Base-by-base conservation (phyloP, 345 rosid genomes). In the Limnanthes douglasii region DNA sequence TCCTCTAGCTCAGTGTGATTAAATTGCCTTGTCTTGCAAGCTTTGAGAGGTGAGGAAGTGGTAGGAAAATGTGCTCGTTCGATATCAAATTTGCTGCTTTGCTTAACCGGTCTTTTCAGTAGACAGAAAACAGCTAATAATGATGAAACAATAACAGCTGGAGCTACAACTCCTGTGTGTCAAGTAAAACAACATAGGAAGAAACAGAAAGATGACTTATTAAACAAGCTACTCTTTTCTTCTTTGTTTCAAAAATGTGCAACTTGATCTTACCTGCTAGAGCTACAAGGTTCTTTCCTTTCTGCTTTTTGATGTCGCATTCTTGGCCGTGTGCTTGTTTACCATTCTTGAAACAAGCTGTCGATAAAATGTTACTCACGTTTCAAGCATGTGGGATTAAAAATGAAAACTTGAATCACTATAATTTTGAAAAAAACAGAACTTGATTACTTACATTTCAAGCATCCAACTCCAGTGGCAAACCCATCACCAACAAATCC, bases 401-500 rank as follows among this genome's bases (percentile, higher is more conserved):
- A 24, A 14, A 12, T 14, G 22, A 38, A 31, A n/a, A n/a, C n/a
- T n/a, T n/a, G n/a, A n/a, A n/a, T n/a, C n/a, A n/a, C n/a, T n/a
- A n/a, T n/a, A n/a, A n/a, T n/a, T n/a, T n/a, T n/a, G n/a, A n/a
- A n/a, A n/a, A n/a, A 45, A 14, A 11, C 6, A 16, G 15, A 18
- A 25, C 27, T 12, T 4, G 19, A 22, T 4, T n/a, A 58, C 81
- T 62, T 37, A 85, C 93, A 65, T 53, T 61, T 69, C 21, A 67
- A 37, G 65, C 96, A 85, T 48, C 90, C 83, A 4, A 26, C 46
- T 28, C 96, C 96, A 34, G 41, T 39, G 8, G 66, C 56, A 30
- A 60, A 79, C 5, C 93, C 96, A 41, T 80, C 90, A 0, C 96
- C 96, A 12, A 45, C 68, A 19, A 62, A 76, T 0, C 85, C 93